Evolutionary conservation across 2,329 filamentous ascomycete genomes (phyloP), one percentile per base, ranked within the genome.

Genomic region (Torrubiellomyces zombiae): DNA sequence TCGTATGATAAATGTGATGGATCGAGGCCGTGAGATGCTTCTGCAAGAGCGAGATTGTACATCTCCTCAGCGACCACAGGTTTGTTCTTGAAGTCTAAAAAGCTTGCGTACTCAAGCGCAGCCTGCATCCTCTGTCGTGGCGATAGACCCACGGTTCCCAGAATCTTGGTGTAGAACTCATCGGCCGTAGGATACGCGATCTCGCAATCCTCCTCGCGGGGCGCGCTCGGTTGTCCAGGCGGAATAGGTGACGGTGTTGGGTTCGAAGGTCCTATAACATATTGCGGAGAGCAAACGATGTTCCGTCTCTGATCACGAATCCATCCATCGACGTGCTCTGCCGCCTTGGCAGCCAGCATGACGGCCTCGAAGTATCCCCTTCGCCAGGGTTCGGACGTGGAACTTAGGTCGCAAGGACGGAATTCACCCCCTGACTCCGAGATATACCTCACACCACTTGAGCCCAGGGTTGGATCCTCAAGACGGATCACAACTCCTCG

Each of bases 281-380:
- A 71, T 22, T 79, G 72, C 5, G 67, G 64, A 0, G 79, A 72
- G 36, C 80, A 86, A 16, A 76, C 63, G 14, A 76, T 51, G 20
- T 64, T 61, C 33, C 71, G 62, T 7, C 63, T 74, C 21, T 52
- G 69, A 47, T 92, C 82, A 21, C 64, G 59, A 10, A 91, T 60
- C 63, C 75, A 82, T 23, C 76, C 77, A 34, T 93, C 80, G 14
- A 91, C 55, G 37, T 85, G 70, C 50, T 94, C 85, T 4, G 82
- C 73, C 1, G 75, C 70, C 35, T 69, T 68, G 1, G 76, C 85
- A 31, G 70, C 69, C 8, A 75, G 63, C 69, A 94, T 80, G 23
- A 94, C 53, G 3, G 74, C 65, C 40, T 91, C 72, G 41, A 76
- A 83, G 50, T 95, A 95, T 1, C 82, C 83, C 28, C 80, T 63